Conservation (phyloP, 139 green algal genomes). For the Picochlorum costavermella region DNA sequence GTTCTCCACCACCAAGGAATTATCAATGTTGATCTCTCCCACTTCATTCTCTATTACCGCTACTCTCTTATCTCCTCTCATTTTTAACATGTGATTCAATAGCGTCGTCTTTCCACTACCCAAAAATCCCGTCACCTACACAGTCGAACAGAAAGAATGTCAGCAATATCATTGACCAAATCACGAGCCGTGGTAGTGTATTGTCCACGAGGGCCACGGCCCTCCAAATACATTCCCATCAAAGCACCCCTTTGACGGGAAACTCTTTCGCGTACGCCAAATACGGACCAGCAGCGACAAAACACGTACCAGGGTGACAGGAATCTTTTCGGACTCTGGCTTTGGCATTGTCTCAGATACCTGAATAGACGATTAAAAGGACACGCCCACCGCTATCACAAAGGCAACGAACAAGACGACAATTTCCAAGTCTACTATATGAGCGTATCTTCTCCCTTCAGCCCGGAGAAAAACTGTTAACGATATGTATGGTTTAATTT, state of each 20-base stretch:
- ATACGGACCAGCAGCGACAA: not conserved
- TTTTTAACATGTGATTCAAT: conserved; percentile 68
- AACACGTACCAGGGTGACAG: conserved; percentile 11
- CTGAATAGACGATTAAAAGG: not conserved
- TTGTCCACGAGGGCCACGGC: not conserved
- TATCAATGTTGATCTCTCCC: conserved; percentile 86
- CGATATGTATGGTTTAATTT: too few relatives aligned
- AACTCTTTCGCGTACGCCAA: not conserved
- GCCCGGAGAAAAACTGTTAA: too few relatives aligned
- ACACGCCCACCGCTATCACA: not conserved
- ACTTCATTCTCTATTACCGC: conserved; percentile 80
- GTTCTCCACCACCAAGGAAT: conserved; percentile 34
- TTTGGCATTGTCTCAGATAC: conserved; percentile 9
- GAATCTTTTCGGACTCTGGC: conserved; percentile 14
- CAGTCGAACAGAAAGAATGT: not conserved
- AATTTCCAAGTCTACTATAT: not conserved
- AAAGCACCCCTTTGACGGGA: not conserved
- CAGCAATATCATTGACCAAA: not conserved
- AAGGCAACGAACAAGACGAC: not conserved
- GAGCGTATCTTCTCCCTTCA: too few relatives aligned
- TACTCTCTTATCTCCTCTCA: conserved; percentile 44
- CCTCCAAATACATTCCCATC: not conserved
- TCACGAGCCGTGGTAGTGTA: not conserved
- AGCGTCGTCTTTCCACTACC: conserved; percentile 62
- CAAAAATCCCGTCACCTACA: conserved; percentile 49